Evolutionary conservation across 2,329 filamentous ascomycete genomes (phyloP).

Genomic region (Verticillium nonalfalfae): DNA sequence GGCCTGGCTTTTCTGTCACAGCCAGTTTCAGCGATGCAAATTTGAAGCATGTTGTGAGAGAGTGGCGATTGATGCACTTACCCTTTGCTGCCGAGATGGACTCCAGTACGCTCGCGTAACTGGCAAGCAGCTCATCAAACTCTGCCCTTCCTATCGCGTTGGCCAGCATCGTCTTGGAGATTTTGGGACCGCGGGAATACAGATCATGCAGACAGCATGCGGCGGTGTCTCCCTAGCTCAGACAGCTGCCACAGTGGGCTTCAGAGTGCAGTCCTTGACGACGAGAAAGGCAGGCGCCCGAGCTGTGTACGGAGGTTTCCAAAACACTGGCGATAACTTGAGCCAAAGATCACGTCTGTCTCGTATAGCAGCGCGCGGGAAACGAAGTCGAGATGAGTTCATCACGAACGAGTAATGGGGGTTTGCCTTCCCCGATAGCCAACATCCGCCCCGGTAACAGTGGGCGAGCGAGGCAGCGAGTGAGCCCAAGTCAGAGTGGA

Average conservation of each 20-base stretch:
- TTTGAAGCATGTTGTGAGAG: not conserved
- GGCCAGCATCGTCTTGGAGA: conserved; percentile 1
- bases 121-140: conserved; percentile 27
- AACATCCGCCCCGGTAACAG: not conserved
- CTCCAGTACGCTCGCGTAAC: conserved; percentile 33
- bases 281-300: no score
- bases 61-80: conserved; percentile 18
- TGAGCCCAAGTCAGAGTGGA: not conserved
- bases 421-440: not conserved
- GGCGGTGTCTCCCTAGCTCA: no score
- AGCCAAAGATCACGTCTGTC: no score
- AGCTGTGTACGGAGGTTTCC: no score
- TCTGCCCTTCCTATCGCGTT: conserved; percentile 19
- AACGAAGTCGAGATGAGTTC: not conserved
- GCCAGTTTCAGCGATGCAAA: not conserved
- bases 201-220: no score
- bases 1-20: conserved; percentile 36
- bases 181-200: no score
- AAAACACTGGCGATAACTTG: no score
- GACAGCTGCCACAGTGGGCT: no score
- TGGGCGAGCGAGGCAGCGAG: not conserved
- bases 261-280: no score
- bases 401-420: not conserved
- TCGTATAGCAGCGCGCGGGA: not conserved
- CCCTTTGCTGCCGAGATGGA: conserved; percentile 39